Evolutionary conservation across 1,139 yeast species (phyloP), one percentile per base, ranked within the genome.

Genomic region (Meyerozyma elateridarum): DNA sequence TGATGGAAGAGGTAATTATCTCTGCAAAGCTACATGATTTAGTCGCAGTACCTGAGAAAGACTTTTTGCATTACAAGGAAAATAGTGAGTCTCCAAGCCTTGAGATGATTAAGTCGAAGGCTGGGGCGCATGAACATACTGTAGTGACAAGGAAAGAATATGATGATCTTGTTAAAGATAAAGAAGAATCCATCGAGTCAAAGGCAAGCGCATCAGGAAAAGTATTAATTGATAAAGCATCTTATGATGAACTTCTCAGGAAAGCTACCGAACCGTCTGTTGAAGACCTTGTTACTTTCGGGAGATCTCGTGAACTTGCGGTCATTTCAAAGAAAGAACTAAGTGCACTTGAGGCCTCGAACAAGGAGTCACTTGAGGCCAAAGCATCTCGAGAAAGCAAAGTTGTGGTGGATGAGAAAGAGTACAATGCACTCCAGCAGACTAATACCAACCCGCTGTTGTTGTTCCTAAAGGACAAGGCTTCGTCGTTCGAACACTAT

Each of bases 11-110:
- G 27, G 9, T 24, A 6, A 15, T 52, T 29, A 56, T 51, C 15
- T 54, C 54, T 31, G 70, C 70, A 1, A 51, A 49, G 29, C n/a
- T 15, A n/a, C n/a, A n/a, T n/a, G n/a, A n/a, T n/a, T n/a, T n/a
- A n/a, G n/a, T n/a, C n/a, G n/a, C n/a, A n/a, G n/a, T n/a, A n/a
- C n/a, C n/a, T n/a, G n/a, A n/a, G n/a, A n/a, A n/a, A n/a, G n/a
- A n/a, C n/a, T 15, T 15, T 6, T 15, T 9, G 18, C n/a, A 14
- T n/a, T 18, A 15, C 27, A 13, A 9, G n/a, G 15, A 24, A 14
- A 13, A 6, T 8, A 8, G 9, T 6, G 27, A 24, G 6, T 4
- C 18, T 7, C 27, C 27, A 7, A 13, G 9, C 8, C 27, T 24
- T 15, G 27, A 24, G 12, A 15, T 9, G 5, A 8, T 24, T 15